Conservation (phyloP, 148 eudicot species). For the Rheum nobile region DNA sequence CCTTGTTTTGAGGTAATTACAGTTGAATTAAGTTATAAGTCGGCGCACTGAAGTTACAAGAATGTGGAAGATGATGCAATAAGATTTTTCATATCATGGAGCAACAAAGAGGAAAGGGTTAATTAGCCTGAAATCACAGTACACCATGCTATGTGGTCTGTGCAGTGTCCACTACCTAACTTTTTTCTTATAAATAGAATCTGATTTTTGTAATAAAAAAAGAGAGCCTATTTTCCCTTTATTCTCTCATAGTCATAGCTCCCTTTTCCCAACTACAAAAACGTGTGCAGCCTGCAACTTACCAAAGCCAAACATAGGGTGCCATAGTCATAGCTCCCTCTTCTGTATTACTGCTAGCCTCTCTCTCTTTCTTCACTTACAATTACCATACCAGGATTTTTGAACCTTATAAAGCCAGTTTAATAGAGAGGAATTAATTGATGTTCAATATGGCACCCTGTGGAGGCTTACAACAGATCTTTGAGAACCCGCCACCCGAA, state of each 20-base stretch:
- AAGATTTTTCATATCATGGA: background rate
- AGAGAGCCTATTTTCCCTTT: background rate
- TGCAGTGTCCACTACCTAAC: background rate
- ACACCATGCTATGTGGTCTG: conserved; percentile 2
- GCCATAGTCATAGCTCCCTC: background rate
- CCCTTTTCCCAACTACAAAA: background rate
- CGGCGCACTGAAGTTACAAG: too few relatives aligned
- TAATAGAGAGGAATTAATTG: background rate
- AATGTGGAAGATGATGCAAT: conserved; percentile 1
- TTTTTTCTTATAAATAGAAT: background rate
- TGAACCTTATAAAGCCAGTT: background rate
- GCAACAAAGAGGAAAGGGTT: background rate
- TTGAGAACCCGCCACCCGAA: conserved; percentile 46
- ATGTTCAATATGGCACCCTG: conserved; percentile 42
- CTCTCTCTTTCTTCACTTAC: too few relatives aligned
- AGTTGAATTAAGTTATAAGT: too few relatives aligned
- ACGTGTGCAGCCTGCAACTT: background rate
- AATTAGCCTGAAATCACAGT: background rate
- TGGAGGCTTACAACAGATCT: conserved; percentile 61
- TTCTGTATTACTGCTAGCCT: too few relatives aligned
- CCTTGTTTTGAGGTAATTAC: background rate
- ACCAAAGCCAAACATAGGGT: background rate
- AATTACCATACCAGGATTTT: too few relatives aligned
- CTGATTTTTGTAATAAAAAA: background rate
- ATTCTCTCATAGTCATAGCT: background rate